These are phyloP conservation scores for Candida succiphila DNA, from an alignment of 805 yeast genomes.

Conservation along the genomic window DNA sequence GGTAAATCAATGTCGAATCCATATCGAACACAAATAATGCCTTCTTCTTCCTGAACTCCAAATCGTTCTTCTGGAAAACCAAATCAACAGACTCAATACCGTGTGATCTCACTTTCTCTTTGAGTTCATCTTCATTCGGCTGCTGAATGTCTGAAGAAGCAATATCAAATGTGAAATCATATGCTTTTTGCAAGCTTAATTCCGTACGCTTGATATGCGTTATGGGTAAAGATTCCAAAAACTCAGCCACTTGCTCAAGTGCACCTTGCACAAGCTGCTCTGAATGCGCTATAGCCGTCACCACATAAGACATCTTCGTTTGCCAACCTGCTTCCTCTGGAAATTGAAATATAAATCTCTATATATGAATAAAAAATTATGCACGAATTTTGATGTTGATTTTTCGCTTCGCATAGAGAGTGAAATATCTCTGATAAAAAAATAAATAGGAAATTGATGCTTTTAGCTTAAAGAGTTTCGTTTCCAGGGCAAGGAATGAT, in stretches of 20 bases:
- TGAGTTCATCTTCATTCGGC: conserved; percentile 5
- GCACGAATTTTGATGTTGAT: too few species aligned
- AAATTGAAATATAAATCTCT: too few species aligned
- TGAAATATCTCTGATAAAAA: too few species aligned
- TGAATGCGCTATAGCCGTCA: conserved; percentile 21
- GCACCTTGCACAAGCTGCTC: conserved; percentile 11
- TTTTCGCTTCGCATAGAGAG: too few species aligned
- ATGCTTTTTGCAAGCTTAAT: conserved; percentile 26
- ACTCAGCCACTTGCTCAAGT: conserved; percentile 12
- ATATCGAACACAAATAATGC: conserved; percentile 84
- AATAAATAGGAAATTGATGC: too few species aligned
- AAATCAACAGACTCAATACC: conserved; percentile 26
- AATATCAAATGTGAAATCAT: conserved; percentile 24
- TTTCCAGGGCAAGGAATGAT: neutral
- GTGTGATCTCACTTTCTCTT: conserved; percentile 11
- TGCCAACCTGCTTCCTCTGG: neutral
- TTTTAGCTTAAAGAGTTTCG: too few species aligned
- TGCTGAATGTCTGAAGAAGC: conserved; percentile 8
- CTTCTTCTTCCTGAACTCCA: conserved; percentile 23
- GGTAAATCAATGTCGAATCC: conserved; percentile 95
- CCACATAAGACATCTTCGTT: conserved; percentile 13
- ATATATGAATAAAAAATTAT: too few species aligned
- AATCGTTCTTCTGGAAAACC: conserved; percentile 28
- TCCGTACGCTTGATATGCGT: conserved; percentile 12
- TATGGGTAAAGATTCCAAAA: conserved; percentile 21